Evolutionary conservation across 768 basidiomycete species (phyloP).

Genomic region (Suillus ampliporus): DNA sequence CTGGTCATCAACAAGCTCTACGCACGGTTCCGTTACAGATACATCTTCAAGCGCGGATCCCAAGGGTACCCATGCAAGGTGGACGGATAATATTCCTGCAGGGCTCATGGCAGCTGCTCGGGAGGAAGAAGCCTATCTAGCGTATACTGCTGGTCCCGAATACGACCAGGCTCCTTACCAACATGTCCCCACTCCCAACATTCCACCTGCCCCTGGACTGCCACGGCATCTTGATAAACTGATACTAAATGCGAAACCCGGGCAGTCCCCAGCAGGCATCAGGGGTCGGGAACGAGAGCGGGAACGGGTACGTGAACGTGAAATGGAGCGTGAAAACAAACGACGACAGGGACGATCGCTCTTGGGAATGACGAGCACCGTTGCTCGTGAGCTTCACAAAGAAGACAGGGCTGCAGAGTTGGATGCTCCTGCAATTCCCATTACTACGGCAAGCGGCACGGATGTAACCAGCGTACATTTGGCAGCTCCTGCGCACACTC

Average conservation of each 20-base stretch:
- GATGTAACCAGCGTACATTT: slow-evolving; percentile 40
- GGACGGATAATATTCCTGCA: slow-evolving; percentile 82
- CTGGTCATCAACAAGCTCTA: slow-evolving; percentile 47
- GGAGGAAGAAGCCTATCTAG: slow-evolving; percentile 82
- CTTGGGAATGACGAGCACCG: slow-evolving; percentile 42
- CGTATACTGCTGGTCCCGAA: slow-evolving; percentile 36
- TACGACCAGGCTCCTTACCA: slow-evolving; percentile 46
- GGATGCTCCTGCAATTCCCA: slow-evolving; percentile 36
- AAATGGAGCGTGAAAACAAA: slow-evolving; percentile 37
- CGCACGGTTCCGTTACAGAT: slow-evolving; percentile 36
- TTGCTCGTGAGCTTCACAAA: slow-evolving; percentile 32
- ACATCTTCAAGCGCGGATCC: slow-evolving; percentile 30
- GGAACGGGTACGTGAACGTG: slow-evolving; percentile 38
- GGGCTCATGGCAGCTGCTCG: slow-evolving; percentile 80
- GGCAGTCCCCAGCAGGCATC: slow-evolving; percentile 38
- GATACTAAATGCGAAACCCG: slow-evolving; percentile 70
- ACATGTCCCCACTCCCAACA: slow-evolving; percentile 67
- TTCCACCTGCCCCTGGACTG: slow-evolving; percentile 86
- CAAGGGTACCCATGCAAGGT: slow-evolving; percentile 46
- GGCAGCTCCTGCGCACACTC: slow-evolving; percentile 29
- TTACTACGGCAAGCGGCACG: slow-evolving; percentile 46
- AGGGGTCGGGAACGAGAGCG: slow-evolving; percentile 39
- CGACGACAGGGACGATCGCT: slow-evolving; percentile 38
- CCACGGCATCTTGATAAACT: slow-evolving; percentile 94
- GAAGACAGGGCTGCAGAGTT: slow-evolving; percentile 28